Conservation (phyloP, 2,329 filamentous ascomycete species). For the Verticillium dahliae region DNA sequence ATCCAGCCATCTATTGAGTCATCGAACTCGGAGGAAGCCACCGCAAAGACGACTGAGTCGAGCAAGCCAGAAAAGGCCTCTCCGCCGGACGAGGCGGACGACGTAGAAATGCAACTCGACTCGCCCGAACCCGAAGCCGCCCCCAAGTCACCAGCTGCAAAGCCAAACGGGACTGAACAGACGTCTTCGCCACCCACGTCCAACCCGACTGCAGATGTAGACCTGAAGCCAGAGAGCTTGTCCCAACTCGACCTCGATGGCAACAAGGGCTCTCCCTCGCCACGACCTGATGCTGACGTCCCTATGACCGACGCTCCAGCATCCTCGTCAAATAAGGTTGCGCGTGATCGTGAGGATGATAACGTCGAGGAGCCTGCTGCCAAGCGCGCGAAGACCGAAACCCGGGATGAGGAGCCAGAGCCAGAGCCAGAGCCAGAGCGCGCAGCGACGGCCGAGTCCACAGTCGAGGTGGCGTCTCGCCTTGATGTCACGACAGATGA, state of each 20-base stretch:
- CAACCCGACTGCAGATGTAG: conserved; percentile 23
- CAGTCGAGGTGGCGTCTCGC: conserved; percentile 1
- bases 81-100: conserved; percentile 4
- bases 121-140: background rate
- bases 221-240: conserved; percentile 27
- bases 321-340: conserved; percentile 47
- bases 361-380: conserved; percentile 58
- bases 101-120: conserved; percentile 9
- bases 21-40: background rate
- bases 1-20: background rate
- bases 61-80: conserved; percentile 5
- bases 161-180: background rate
- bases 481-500: conserved; percentile 17
- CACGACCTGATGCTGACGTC: conserved; percentile 26
- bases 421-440: conserved; percentile 20
- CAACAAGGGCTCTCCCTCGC: background rate
- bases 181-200: background rate
- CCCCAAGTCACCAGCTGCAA: background rate
- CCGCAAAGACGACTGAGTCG: background rate
- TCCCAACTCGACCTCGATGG: conserved; percentile 30
- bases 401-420: conserved; percentile 34
- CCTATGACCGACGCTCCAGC: conserved; percentile 48
- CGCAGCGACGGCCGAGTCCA: conserved; percentile 34
- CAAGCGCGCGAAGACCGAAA: conserved; percentile 74
- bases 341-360: conserved; percentile 75